A percentile compares a stretch with the other conserved stretches of the same genome.
These are phyloP conservation scores for Dovyalis caffra DNA, from an alignment of 345 rosid species.

Conservation along the genomic window DNA sequence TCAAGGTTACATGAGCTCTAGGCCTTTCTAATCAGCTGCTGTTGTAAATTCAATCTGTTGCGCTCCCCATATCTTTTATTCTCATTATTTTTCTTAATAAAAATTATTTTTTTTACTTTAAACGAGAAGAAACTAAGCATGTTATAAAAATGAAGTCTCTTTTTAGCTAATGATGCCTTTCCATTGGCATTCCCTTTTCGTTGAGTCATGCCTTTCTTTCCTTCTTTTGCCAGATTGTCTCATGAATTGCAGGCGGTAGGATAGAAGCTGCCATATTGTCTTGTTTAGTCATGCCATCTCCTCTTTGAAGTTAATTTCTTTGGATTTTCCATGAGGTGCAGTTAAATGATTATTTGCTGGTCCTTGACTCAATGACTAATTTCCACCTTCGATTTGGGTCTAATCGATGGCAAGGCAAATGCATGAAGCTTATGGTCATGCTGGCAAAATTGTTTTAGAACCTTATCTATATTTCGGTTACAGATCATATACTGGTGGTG, in stretches of 20 bases:
- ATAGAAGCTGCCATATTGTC: too few relatives aligned
- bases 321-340: neutral
- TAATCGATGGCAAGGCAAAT: neutral
- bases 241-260: too few relatives aligned
- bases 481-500: too few relatives aligned
- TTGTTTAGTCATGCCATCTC: neutral
- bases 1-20: conserved; percentile 4
- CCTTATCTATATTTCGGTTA: neutral
- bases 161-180: too few relatives aligned
- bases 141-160: too few relatives aligned
- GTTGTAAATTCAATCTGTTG: conserved; percentile 21
- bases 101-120: neutral
- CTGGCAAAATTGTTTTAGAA: conserved; percentile 3
- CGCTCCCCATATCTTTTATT: neutral
- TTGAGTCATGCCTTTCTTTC: too few relatives aligned
- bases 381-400: too few relatives aligned
- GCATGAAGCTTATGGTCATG: neutral
- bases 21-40: conserved; percentile 8
- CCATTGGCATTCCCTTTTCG: too few relatives aligned
- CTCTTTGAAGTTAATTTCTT: neutral
- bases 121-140: neutral
- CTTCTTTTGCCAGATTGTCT: too few relatives aligned
- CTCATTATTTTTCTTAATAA: neutral
- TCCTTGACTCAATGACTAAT: too few relatives aligned
- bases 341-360: too few relatives aligned